Conservation (phyloP, 2,329 filamentous ascomycete genomes). For the Diaporthe destruens region DNA sequence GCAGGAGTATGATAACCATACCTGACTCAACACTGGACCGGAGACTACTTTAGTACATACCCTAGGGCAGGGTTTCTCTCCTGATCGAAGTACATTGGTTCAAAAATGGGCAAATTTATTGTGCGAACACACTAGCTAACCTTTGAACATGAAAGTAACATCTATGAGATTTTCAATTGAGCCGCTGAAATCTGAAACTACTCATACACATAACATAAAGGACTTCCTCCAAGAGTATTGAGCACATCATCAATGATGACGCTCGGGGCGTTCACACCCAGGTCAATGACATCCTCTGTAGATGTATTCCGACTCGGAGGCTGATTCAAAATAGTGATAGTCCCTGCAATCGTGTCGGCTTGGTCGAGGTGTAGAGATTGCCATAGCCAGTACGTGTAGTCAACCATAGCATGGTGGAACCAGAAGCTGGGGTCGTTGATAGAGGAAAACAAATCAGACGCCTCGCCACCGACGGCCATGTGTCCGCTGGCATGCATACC, state of each 20-base stretch:
- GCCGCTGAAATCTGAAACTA: background rate
- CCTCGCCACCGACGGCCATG: constrained; percentile 26
- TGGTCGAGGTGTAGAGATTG: constrained; percentile 43
- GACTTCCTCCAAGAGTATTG: constrained; percentile 12
- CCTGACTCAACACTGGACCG: too few relatives aligned
- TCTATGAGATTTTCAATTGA: too few relatives aligned
- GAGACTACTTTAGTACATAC: too few relatives aligned
- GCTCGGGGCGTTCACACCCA: constrained; percentile 7
- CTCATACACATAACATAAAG: constrained; percentile 16
- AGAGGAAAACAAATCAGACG: constrained; percentile 16
- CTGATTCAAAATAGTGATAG: constrained; percentile 44
- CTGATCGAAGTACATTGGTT: background rate
- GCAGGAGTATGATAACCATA: constrained; percentile 12
- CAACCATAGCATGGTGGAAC: constrained; percentile 50
- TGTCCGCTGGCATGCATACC: constrained; percentile 35
- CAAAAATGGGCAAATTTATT: accelerated
- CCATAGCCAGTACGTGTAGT: constrained; percentile 49
- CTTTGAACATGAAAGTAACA: background rate
- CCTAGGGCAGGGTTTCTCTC: too few relatives aligned
- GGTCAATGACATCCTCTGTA: background rate
- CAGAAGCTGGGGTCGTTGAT: constrained; percentile 51
- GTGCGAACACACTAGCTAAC: background rate
- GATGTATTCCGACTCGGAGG: constrained; percentile 44
- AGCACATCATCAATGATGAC: background rate
- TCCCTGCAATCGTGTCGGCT: constrained; percentile 43